Conservation (phyloP, 164 flowering plant genomes). For the Dillenia turbinata region DNA sequence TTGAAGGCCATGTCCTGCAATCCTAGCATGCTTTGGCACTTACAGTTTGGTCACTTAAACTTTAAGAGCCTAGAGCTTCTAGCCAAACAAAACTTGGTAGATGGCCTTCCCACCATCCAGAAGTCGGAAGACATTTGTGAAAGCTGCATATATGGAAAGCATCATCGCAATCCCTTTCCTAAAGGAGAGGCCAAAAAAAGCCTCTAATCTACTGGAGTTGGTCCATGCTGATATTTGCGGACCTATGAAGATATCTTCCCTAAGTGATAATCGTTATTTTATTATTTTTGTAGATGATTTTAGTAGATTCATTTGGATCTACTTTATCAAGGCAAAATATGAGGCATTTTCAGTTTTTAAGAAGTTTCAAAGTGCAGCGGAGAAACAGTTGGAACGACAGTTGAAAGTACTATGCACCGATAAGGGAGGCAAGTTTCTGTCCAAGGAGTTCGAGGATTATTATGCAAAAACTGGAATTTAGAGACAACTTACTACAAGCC, state of each 20-base stretch:
- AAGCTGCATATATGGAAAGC: no score
- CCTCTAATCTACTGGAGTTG: background rate
- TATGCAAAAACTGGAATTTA: background rate
- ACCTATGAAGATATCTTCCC: slow-evolving; percentile 3
- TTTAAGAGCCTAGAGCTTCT: no score
- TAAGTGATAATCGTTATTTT: background rate
- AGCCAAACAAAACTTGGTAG: no score
- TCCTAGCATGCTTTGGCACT: no score
- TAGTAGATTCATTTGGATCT: background rate
- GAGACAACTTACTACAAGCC: background rate
- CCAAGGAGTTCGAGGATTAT: background rate
- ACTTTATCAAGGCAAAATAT: slow-evolving; percentile 2
- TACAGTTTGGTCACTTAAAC: no score
- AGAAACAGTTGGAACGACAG: background rate
- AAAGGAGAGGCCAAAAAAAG: background rate
- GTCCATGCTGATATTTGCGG: background rate
- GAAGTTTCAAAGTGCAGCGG: background rate
- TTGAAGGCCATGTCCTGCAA: no score
- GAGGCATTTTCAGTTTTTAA: background rate
- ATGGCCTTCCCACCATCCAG: no score
- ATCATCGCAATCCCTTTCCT: no score
- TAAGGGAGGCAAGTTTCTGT: slow-evolving; percentile 3
- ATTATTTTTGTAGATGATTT: background rate
- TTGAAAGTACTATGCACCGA: background rate
- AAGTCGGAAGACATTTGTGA: no score